Percentiles rank a stretch among this genome's conserved stretches.
Conservation (phyloP, 2,329 filamentous ascomycete species). For the Davidsoniella virescens region DNA sequence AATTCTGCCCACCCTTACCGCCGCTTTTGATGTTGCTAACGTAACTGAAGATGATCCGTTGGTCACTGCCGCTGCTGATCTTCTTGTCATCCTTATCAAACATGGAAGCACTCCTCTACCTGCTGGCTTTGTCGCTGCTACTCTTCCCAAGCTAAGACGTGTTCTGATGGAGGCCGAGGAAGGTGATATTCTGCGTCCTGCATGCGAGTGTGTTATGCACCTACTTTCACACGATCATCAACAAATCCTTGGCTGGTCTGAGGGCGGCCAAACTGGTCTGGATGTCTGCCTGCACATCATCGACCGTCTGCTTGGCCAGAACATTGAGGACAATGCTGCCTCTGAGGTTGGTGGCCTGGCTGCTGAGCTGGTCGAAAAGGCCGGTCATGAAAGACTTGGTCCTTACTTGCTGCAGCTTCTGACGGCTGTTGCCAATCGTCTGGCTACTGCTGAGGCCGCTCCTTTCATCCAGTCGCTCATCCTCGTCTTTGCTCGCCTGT, state of each 20-base stretch:
- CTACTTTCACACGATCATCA: conserved; percentile 80
- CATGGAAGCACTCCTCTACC: conserved; percentile 75
- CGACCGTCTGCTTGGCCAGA: conserved; percentile 68
- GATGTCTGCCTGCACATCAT: conserved; percentile 85
- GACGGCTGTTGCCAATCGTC: conserved; percentile 69
- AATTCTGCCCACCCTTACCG: conserved; percentile 72
- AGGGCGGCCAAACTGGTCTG: conserved; percentile 62
- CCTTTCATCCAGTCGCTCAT: conserved; percentile 93
- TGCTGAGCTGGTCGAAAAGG: conserved; percentile 88
- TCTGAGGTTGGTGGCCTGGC: conserved; percentile 93
- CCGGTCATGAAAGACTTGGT: conserved; percentile 76
- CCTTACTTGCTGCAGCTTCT: conserved; percentile 81
- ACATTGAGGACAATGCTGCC: conserved; percentile 81
- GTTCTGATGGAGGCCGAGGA: conserved; percentile 73
- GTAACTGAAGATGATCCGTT: conserved; percentile 73
- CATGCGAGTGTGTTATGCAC: conserved; percentile 72
- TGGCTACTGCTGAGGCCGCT: conserved; percentile 68
- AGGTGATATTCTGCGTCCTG: conserved; percentile 73
- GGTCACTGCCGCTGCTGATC: conserved; percentile 70
- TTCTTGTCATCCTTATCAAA: conserved; percentile 66
- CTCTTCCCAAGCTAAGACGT: conserved; percentile 73
- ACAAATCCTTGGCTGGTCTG: conserved; percentile 74
- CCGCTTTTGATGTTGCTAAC: conserved; percentile 75
- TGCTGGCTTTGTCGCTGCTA: conserved; percentile 65
- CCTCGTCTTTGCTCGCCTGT: conserved; percentile 82